Conservation (phyloP, 2,329 filamentous ascomycete species). For the Ophiocordyceps camponoti-leonardi region DNA sequence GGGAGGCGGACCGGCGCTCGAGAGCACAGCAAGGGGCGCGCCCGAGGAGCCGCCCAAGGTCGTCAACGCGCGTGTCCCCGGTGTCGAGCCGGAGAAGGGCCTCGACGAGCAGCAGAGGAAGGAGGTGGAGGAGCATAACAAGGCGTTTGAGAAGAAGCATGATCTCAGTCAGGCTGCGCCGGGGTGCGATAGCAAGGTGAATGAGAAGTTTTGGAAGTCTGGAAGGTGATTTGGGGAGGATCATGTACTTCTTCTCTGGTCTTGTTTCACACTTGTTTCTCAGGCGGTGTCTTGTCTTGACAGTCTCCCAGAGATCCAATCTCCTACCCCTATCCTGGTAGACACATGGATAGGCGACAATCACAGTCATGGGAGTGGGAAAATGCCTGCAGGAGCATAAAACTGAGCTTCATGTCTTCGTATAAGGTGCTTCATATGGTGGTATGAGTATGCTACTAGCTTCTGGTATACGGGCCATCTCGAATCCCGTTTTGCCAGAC, state of each 20-base stretch:
- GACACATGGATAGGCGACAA: too few species aligned
- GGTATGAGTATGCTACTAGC: too few species aligned
- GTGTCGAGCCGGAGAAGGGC: slow-evolving; percentile 10
- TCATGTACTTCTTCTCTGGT: not conserved
- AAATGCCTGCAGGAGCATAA: too few species aligned
- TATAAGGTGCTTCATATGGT: too few species aligned
- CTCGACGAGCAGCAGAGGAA: slow-evolving; percentile 32
- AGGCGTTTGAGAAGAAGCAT: slow-evolving; percentile 36
- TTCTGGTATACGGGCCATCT: too few species aligned
- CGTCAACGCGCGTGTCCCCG: slow-evolving; percentile 26
- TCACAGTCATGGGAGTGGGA: too few species aligned
- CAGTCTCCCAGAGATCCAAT: too few species aligned
- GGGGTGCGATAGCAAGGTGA: slow-evolving; percentile 27
- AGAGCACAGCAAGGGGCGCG: slow-evolving; percentile 11
- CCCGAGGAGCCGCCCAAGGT: slow-evolving; percentile 31
- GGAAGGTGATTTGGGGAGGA: too few species aligned
- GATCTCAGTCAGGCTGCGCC: slow-evolving; percentile 23
- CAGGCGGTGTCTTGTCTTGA: not conserved
- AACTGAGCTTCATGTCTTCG: too few species aligned
- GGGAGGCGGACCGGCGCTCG: slow-evolving; percentile 20
- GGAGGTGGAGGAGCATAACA: slow-evolving; percentile 42
- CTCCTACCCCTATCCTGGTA: too few species aligned
- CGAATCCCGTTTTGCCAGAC: too few species aligned
- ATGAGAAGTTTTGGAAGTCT: slow-evolving; percentile 34
- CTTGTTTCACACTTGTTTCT: not conserved